Conservation (phyloP, 192 early-diverging fungal species). For the Funneliformis geosporum region DNA sequence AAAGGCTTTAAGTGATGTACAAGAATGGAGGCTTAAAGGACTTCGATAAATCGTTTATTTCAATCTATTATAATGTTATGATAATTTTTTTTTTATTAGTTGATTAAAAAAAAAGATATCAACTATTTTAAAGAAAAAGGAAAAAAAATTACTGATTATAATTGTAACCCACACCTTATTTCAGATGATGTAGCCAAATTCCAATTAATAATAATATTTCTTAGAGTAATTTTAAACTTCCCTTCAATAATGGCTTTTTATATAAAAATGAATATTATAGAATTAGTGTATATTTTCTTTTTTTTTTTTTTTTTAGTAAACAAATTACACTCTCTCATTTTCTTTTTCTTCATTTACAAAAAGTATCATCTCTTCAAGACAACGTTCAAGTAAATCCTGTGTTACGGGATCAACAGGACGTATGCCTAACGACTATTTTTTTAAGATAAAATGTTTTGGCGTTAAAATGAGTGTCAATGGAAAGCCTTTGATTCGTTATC, state of each 20-base stretch:
- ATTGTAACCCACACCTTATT: no score
- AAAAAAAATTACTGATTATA: no score
- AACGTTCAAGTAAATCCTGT: not conserved
- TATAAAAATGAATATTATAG: not conserved
- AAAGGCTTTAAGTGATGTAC: slow-evolving; percentile 41
- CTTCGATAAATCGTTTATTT: slow-evolving; percentile 4
- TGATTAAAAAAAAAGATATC: not conserved
- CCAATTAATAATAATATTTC: no score
- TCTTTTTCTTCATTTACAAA: not conserved
- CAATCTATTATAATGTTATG: not conserved
- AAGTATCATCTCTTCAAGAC: slow-evolving; percentile 12
- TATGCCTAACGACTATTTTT: slow-evolving; percentile 4
- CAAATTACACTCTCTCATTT: not conserved
- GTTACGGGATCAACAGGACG: slow-evolving; percentile 5
- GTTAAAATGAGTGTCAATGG: not conserved
- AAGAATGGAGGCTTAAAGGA: slow-evolving; percentile 31
- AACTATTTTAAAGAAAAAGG: not conserved
- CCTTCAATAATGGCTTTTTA: not conserved
- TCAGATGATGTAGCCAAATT: no score
- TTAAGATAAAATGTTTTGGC: not conserved
- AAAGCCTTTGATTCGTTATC: not conserved
- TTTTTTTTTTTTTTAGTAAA: not conserved
- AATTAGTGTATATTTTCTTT: not conserved
- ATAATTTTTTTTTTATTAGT: not conserved
- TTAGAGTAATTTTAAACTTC: not conserved